phyloP scores from a whole-genome alignment of 2,329 filamentous ascomycete genomes.

The Sclerotinia trifoliorum region DNA sequence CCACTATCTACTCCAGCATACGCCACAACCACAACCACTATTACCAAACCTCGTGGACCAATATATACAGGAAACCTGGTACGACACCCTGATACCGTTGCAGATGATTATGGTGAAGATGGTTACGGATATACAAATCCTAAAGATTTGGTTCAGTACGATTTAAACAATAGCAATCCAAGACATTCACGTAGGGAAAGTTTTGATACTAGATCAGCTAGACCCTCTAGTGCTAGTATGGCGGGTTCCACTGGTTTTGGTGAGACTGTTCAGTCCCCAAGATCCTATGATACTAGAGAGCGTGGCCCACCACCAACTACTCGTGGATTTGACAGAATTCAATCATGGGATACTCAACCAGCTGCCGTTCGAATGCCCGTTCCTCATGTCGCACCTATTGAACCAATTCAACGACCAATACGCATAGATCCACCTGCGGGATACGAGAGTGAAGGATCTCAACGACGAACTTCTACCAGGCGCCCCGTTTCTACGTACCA shows the following conservation, averaged over 20 bases:
- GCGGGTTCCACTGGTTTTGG: slow-evolving; percentile 27
- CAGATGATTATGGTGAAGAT: slow-evolving; percentile 56
- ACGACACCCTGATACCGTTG: slow-evolving; percentile 45
- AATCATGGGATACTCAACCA: slow-evolving; percentile 47
- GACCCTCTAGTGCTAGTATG: slow-evolving; percentile 38
- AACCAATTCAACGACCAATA: slow-evolving; percentile 33
- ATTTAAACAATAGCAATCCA: slow-evolving; percentile 52
- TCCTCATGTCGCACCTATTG: slow-evolving; percentile 37
- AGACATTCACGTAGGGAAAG: slow-evolving; percentile 52
- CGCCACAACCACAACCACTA: slow-evolving; percentile 16
- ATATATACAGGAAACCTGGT: slow-evolving; percentile 30
- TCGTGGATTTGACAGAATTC: slow-evolving; percentile 69
- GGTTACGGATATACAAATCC: slow-evolving; percentile 65
- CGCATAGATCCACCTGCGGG: slow-evolving; percentile 29
- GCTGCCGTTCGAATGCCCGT: slow-evolving; percentile 45
- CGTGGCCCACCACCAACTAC: slow-evolving; percentile 64
- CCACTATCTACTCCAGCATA: slow-evolving; percentile 25
- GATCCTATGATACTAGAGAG: slow-evolving; percentile 44
- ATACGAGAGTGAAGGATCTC: slow-evolving; percentile 37
- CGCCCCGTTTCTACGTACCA: slow-evolving; percentile 37
- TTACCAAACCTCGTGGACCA: slow-evolving; percentile 29
- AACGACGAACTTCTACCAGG: slow-evolving; percentile 37
- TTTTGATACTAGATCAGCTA: slow-evolving; percentile 44
- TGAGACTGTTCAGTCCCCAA: slow-evolving; percentile 32
- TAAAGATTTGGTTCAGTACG: slow-evolving; percentile 60